These are phyloP conservation scores for Exophiala sp. DNA, from an alignment of 2,329 filamentous ascomycete genomes.

Conservation along the genomic window DNA sequence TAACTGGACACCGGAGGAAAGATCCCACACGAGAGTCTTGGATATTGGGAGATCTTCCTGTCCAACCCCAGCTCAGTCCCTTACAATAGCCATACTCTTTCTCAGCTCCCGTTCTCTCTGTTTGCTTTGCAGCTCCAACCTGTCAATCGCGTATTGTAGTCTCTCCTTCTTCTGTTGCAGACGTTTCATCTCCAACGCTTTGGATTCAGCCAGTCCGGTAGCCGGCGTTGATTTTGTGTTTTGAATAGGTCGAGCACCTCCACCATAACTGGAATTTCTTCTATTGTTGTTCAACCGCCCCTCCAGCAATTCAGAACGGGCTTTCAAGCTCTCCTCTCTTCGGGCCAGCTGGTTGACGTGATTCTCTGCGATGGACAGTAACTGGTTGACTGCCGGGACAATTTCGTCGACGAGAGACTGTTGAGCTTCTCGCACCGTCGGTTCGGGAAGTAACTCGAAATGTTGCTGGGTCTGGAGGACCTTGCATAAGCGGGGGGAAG, in stretches of 20 bases:
- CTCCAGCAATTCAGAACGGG: slow-evolving; percentile 75
- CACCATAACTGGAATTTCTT: slow-evolving; percentile 25
- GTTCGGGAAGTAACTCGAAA: slow-evolving; percentile 86
- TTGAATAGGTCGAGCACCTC: slow-evolving; percentile 14
- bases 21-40: no score
- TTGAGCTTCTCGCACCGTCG: slow-evolving; percentile 74
- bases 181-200: slow-evolving; percentile 59
- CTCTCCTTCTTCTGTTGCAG: slow-evolving; percentile 76
- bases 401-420: slow-evolving; percentile 80
- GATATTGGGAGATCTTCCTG: neutral
- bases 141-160: slow-evolving; percentile 77
- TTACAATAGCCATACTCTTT: slow-evolving; percentile 60
- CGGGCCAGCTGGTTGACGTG: slow-evolving; percentile 77
- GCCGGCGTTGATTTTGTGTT: slow-evolving; percentile 23
- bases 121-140: slow-evolving; percentile 76
- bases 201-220: slow-evolving; percentile 32
- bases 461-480: slow-evolving; percentile 67
- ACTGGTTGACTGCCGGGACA: slow-evolving; percentile 71
- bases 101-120: slow-evolving; percentile 67
- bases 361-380: slow-evolving; percentile 74
- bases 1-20: no score
- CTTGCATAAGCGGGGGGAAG: slow-evolving; percentile 56
- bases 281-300: slow-evolving; percentile 54
- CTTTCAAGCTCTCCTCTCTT: slow-evolving; percentile 75
- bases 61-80: slow-evolving; percentile 17